Evolutionary conservation across 2,329 filamentous ascomycete species (phyloP).

Genomic region (Calonectria henricotiae): DNA sequence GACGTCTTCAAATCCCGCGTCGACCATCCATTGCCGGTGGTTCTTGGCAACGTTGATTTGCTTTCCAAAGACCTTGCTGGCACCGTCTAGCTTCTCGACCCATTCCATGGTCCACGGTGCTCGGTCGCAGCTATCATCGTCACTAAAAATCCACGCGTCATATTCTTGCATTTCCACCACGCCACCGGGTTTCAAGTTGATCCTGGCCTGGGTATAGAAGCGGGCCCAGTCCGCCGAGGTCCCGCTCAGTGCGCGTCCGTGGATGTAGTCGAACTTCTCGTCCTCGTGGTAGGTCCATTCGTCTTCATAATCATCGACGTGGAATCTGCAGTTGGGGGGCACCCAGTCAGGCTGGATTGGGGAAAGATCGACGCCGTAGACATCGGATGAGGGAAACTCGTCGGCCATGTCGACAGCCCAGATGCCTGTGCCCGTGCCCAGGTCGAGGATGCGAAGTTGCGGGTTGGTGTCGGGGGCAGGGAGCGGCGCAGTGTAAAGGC

Average conservation of each 20-base stretch:
- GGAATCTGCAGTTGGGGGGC: slow-evolving; percentile 75
- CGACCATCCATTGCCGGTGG: slow-evolving; percentile 60
- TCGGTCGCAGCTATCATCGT: slow-evolving; percentile 59
- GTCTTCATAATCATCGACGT: slow-evolving; percentile 77
- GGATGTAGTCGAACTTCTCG: slow-evolving; percentile 60
- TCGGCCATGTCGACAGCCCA: slow-evolving; percentile 75
- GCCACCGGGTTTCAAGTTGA: slow-evolving; percentile 57
- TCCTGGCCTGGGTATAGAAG: slow-evolving; percentile 53
- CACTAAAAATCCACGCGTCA: slow-evolving; percentile 59
- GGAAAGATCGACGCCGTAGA: slow-evolving; percentile 70
- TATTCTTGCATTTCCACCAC: slow-evolving; percentile 62
- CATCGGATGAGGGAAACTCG: slow-evolving; percentile 57
- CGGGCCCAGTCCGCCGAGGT: slow-evolving; percentile 56
- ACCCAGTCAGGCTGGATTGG: slow-evolving; percentile 72
- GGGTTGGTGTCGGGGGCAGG: slow-evolving; percentile 38
- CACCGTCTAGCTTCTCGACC: slow-evolving; percentile 57
- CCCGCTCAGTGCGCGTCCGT: slow-evolving; percentile 57
- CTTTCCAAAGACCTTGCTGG: slow-evolving; percentile 59
- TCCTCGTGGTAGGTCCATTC: slow-evolving; percentile 54
- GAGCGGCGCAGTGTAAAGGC: slow-evolving; percentile 51
- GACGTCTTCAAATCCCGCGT: slow-evolving; percentile 60
- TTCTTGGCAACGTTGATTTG: slow-evolving; percentile 58
- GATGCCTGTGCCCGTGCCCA: slow-evolving; percentile 75
- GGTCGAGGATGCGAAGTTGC: slow-evolving; percentile 66
- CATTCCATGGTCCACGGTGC: slow-evolving; percentile 61